Evolutionary conservation across 129 eudicot species (phyloP).

Genomic region (Oenanthe sinensis): DNA sequence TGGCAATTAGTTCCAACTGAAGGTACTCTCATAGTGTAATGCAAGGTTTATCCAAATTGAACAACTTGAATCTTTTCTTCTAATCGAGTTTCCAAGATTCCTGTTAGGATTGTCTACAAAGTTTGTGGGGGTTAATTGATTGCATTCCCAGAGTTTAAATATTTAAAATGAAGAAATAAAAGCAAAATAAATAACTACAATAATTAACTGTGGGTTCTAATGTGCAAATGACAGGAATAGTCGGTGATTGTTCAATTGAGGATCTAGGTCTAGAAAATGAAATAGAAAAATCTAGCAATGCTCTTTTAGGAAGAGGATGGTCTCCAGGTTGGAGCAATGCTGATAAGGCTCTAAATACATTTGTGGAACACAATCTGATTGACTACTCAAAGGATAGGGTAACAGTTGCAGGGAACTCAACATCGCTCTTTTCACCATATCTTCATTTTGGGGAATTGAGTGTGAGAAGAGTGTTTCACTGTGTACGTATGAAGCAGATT

Average conservation of each 20-base stretch:
- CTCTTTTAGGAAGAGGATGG: slow-evolving; percentile 92
- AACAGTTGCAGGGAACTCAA: slow-evolving; percentile 58
- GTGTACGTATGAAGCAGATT: slow-evolving; percentile 55
- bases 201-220: slow-evolving; percentile 6
- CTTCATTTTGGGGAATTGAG: slow-evolving; percentile 94
- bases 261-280: slow-evolving; percentile 85
- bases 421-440: slow-evolving; percentile 83
- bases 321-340: slow-evolving; percentile 92
- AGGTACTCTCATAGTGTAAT: slow-evolving; percentile 34
- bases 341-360: slow-evolving; percentile 58
- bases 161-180: background rate
- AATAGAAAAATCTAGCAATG: slow-evolving; percentile 84
- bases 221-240: slow-evolving; percentile 40
- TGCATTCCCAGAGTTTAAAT: background rate
- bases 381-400: slow-evolving; percentile 62
- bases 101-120: background rate
- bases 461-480: slow-evolving; percentile 64
- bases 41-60: background rate
- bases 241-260: slow-evolving; percentile 49
- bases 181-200: slow-evolving; percentile 1
- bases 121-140: background rate
- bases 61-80: background rate
- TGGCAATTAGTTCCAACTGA: slow-evolving; percentile 48
- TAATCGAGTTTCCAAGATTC: background rate
- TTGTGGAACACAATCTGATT: slow-evolving; percentile 58